These are phyloP conservation scores for Talaromyces sp. DNA, from an alignment of 2,329 filamentous ascomycete species.

Conservation along the genomic window DNA sequence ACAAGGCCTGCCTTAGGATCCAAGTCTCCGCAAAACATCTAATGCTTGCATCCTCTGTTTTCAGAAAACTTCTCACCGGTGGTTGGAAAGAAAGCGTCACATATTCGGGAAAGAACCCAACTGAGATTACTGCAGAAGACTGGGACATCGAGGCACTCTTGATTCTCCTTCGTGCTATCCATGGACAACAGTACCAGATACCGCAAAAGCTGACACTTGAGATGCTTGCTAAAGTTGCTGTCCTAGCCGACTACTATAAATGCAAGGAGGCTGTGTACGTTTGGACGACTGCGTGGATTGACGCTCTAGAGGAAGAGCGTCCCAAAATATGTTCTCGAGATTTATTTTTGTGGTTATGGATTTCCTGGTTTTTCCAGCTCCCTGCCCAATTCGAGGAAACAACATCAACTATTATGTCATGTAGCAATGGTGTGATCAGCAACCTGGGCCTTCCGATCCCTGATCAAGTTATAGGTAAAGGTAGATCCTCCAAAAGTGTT, in stretches of 20 bases:
- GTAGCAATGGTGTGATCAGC: neutral
- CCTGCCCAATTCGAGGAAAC: neutral
- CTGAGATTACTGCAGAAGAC: constrained; percentile 16
- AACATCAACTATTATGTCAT: neutral
- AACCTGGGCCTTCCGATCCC: constrained; percentile 11
- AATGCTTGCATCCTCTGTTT: constrained; percentile 17
- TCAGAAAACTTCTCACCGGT: constrained; percentile 16
- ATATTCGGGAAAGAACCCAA: constrained; percentile 2
- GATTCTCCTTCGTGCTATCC: constrained; percentile 19
- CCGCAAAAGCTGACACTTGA: constrained; percentile 10
- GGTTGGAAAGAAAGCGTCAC: constrained; percentile 17
- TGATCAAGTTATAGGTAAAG: neutral
- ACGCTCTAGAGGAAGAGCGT: neutral
- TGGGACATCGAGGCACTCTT: constrained; percentile 22
- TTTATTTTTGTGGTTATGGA: constrained; percentile 17
- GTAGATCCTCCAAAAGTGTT: neutral
- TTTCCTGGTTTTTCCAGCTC: constrained; percentile 21
- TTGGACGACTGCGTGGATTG: constrained; percentile 15
- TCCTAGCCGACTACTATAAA: constrained; percentile 19
- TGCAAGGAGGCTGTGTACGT: constrained; percentile 16
- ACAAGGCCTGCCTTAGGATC: constrained; percentile 5
- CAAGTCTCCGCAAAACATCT: constrained; percentile 23
- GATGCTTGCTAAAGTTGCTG: constrained; percentile 12
- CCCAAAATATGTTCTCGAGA: neutral
- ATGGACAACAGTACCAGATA: constrained; percentile 16